Conservation (phyloP, 1,139 yeast species). For the Spathaspora sp. region DNA sequence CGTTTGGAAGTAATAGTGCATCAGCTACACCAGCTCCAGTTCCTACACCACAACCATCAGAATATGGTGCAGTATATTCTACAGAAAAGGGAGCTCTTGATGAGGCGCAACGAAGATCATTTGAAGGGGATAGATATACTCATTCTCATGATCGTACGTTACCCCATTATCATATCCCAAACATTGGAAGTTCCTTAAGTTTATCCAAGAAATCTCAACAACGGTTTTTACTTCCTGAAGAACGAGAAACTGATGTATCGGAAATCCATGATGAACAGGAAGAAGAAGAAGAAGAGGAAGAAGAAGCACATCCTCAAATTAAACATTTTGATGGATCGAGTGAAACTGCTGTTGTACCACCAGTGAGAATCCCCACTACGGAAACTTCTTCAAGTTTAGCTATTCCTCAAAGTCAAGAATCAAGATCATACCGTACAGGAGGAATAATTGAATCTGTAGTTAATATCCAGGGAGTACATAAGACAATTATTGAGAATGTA, state of each 20-base stretch:
- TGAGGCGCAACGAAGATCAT: constrained; percentile 26
- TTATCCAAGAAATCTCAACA: constrained; percentile 6
- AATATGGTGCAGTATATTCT: constrained; percentile 43
- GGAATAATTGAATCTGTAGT: constrained; percentile 85
- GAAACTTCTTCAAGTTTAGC: constrained; percentile 1
- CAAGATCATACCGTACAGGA: constrained; percentile 51
- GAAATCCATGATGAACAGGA: constrained; percentile 15
- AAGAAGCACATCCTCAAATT: background rate
- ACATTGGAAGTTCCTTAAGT: background rate
- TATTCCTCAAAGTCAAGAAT: constrained; percentile 31
- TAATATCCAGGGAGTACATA: constrained; percentile 80
- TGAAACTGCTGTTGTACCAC: constrained; percentile 8
- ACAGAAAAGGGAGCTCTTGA: constrained; percentile 53
- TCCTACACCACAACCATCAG: constrained; percentile 6
- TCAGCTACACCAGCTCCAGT: constrained; percentile 11
- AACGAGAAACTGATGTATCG: constrained; percentile 31
- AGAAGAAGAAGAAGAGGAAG: constrained; percentile 2
- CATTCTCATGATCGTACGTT: background rate
- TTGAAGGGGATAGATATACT: constrained; percentile 9
- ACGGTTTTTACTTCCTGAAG: constrained; percentile 25
- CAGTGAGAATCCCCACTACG: constrained; percentile 3
- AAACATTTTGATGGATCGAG: background rate
- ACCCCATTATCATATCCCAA: constrained; percentile 2
- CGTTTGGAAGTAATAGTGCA: constrained; percentile 1
- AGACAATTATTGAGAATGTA: constrained; percentile 76